Base-by-base conservation (phyloP, 805 yeast genomes). In the Nematodospora valgi region DNA sequence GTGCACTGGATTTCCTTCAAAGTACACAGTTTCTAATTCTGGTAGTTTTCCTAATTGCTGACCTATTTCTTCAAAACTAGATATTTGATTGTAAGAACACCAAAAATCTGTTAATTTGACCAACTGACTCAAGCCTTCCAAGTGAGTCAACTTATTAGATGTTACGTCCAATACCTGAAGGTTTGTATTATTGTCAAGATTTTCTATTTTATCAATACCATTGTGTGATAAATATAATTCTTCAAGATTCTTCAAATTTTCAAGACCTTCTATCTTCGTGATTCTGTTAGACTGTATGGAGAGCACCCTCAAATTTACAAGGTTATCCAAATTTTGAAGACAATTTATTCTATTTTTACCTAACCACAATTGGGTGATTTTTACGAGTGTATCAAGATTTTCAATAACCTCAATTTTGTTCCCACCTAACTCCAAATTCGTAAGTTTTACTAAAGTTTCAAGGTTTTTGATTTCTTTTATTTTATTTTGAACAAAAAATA, bases 1-100 rank as follows among this genome's bases (percentile, higher is more conserved):
- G 49, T 93, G 96, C 13, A 93, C 56, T 3, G 98, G 98, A 53
- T 91, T 91, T 6, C 93, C 91, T 60, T 93, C 98, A 44, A 93
- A 78, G 54, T 93, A 93, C 4, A 93, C 95, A 0, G 96, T 87
- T 34, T 87, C 95, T 35, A 93, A 65, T 5, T 73, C 65, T 2
- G 77, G 74, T 34, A 86, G 63, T 25, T 64, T 63, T 10, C 79
- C 77, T 40, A 93, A 69, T 52, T 86, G 80, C 14, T 71, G 56
- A 34, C 77, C 80, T 30, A 93, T 62, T 34, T 86, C 81, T 22
- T 80, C 78, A 58, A 85, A 89, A 26, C 76, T 67, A 22, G 76
- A 72, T 15, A 93, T 57, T 48, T 74, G 58, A 58, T 91, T 93
- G 50, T 77, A 76, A 0, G 96, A 84, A 17, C 94, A 87, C 98